phyloP scores from a whole-genome alignment of 1,284 basidiomycete species.

The Crucibulum parvulum region DNA sequence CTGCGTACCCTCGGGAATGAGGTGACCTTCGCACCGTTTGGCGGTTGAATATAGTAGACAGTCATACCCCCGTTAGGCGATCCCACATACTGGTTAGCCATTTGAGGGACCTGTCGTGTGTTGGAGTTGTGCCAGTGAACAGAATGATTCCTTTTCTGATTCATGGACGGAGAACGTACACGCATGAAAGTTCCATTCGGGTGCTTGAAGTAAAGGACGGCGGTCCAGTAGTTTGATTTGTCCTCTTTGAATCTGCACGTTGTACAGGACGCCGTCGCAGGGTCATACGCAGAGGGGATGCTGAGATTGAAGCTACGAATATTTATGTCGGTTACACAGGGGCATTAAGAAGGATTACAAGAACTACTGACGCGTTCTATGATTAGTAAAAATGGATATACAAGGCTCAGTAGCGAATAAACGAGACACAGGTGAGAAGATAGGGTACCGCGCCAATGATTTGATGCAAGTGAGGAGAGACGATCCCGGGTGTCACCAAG shows the following conservation, averaged over 20 bases:
- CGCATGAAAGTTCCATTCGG: conserved; percentile 29
- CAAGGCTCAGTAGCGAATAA: too few species aligned
- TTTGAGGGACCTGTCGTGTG: conserved; percentile 13
- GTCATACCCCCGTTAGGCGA: conserved; percentile 15
- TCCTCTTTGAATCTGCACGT: conserved; percentile 29
- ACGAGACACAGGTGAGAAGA: not conserved
- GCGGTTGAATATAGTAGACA: conserved; percentile 19
- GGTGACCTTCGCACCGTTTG: conserved; percentile 11
- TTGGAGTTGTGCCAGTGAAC: not conserved
- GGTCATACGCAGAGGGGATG: conserved; percentile 17
- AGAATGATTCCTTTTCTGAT: too few species aligned
- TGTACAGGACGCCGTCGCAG: conserved; percentile 22
- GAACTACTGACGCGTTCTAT: not conserved
- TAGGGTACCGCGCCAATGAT: conserved; percentile 9
- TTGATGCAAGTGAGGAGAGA: conserved; percentile 21
- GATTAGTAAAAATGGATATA: too few species aligned
- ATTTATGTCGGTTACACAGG: not conserved
- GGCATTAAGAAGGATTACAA: not conserved
- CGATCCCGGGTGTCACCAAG: conserved; percentile 15
- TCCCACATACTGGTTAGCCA: conserved; percentile 15
- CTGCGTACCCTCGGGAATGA: conserved; percentile 21
- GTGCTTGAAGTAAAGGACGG: conserved; percentile 33
- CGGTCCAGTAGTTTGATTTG: conserved; percentile 36
- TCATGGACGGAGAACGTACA: conserved; percentile 3
- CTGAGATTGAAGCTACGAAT: conserved; percentile 16